Percentiles rank a stretch among this genome's conserved stretches.
Conservation (phyloP, 805 yeast species). For the Brettanomyces nanus region DNA sequence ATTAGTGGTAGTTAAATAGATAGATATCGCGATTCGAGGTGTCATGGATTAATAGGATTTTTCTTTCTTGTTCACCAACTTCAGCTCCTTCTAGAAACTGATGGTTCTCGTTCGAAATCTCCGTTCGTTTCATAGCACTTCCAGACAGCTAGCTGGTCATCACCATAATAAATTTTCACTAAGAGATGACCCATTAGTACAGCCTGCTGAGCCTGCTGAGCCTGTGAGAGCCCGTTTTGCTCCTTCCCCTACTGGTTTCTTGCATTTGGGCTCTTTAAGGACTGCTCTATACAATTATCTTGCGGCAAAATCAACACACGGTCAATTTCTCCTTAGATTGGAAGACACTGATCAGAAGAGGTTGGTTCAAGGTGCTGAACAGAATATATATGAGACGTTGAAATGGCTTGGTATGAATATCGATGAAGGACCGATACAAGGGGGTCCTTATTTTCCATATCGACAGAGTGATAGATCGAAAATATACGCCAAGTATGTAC, state of each 20-base stretch:
- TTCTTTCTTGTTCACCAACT: no score
- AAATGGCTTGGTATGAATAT: conserved; percentile 66
- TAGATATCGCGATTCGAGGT: not conserved
- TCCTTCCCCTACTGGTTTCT: conserved; percentile 93
- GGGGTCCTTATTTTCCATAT: conserved; percentile 80
- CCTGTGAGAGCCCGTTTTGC: conserved; percentile 91
- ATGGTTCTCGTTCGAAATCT: no score
- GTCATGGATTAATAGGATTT: no score
- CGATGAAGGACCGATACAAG: conserved; percentile 79
- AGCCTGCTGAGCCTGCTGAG: conserved; percentile 28
- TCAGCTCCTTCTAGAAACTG: no score
- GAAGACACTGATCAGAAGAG: conserved; percentile 92
- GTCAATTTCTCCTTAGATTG: conserved; percentile 70
- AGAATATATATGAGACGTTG: conserved; percentile 65
- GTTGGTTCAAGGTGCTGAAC: conserved; percentile 73
- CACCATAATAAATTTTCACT: conserved; percentile 11
- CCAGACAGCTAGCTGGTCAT: no score
- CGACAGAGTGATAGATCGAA: conserved; percentile 73
- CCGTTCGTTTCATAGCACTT: no score
- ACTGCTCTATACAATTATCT: conserved; percentile 89
- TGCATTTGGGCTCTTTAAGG: conserved; percentile 90
- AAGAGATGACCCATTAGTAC: conserved; percentile 4
- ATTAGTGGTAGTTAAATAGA: conserved; percentile 30
- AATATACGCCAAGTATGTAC: conserved; percentile 57
- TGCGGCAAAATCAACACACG: conserved; percentile 70